phyloP scores from a whole-genome alignment of 2,329 filamentous ascomycete species.

The Shiraia sp. region DNA sequence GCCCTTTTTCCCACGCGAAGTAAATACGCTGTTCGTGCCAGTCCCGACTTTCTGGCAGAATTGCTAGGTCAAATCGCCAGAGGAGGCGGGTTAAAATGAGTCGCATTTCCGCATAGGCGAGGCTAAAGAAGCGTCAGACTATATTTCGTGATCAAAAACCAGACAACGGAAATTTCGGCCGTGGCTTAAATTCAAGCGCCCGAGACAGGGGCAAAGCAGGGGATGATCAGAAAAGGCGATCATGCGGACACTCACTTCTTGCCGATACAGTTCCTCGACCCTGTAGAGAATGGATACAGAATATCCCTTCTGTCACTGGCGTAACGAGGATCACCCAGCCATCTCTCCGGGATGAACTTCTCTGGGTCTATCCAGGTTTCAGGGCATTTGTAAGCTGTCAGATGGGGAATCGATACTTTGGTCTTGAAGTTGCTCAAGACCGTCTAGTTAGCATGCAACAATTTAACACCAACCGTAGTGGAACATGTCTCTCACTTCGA shows the following conservation, averaged over 20 bases:
- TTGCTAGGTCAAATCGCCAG: constrained; percentile 11
- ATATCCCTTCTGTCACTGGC: background rate
- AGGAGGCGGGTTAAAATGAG: constrained; percentile 11
- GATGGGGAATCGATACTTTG: too few relatives aligned
- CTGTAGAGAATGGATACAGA: constrained; percentile 15
- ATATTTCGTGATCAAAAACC: too few relatives aligned
- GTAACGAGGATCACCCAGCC: background rate
- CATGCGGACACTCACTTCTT: constrained; percentile 6
- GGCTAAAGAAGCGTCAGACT: background rate
- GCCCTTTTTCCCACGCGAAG: background rate
- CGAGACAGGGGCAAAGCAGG: too few relatives aligned
- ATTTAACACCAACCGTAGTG: too few relatives aligned
- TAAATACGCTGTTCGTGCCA: constrained; percentile 1
- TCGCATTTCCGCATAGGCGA: constrained; percentile 26
- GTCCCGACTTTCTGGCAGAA: background rate
- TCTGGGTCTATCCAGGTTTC: background rate
- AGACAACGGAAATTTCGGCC: too few relatives aligned
- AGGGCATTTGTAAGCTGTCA: too few relatives aligned
- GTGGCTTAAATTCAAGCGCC: too few relatives aligned
- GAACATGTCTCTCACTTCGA: too few relatives aligned
- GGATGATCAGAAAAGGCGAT: background rate
- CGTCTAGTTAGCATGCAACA: too few relatives aligned
- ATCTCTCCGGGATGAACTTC: constrained; percentile 1
- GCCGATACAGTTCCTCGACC: constrained; percentile 19
- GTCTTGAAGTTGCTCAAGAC: too few relatives aligned